phyloP scores from a whole-genome alignment of 2,329 filamentous ascomycete genomes.

The Fusarium sp. region DNA sequence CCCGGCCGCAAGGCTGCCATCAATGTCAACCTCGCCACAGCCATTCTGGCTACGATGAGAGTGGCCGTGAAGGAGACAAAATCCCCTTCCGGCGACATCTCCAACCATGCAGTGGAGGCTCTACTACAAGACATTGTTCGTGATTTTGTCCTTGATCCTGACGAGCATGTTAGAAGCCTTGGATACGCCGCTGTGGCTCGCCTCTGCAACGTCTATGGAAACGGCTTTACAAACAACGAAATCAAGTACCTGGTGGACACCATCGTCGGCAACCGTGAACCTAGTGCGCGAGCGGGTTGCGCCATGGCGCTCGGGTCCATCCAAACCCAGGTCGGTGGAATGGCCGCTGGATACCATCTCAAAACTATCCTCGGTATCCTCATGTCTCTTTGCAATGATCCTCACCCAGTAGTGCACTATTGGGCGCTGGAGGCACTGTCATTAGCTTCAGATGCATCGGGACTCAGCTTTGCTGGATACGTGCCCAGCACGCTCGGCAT shows the following conservation, averaged over 20 bases:
- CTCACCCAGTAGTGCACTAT: slow-evolving; percentile 94
- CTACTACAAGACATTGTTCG: slow-evolving; percentile 80
- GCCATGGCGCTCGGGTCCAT: slow-evolving; percentile 94
- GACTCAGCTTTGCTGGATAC: slow-evolving; percentile 90
- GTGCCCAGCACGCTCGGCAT: slow-evolving; percentile 93
- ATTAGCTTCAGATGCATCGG: slow-evolving; percentile 89
- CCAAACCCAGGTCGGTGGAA: slow-evolving; percentile 94
- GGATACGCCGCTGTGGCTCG: slow-evolving; percentile 88
- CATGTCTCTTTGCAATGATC: slow-evolving; percentile 97
- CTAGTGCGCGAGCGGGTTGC: slow-evolving; percentile 91
- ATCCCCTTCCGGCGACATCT: slow-evolving; percentile 78
- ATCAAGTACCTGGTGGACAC: slow-evolving; percentile 94
- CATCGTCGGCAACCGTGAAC: slow-evolving; percentile 93
- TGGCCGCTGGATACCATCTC: slow-evolving; percentile 95
- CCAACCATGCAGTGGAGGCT: slow-evolving; percentile 81
- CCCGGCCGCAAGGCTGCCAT: slow-evolving; percentile 91
- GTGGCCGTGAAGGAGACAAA: slow-evolving; percentile 85
- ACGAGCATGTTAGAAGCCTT: slow-evolving; percentile 86
- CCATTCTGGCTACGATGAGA: slow-evolving; percentile 82
- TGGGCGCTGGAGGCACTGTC: slow-evolving; percentile 94
- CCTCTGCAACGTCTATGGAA: slow-evolving; percentile 86
- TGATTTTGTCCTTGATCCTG: slow-evolving; percentile 82
- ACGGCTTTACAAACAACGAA: slow-evolving; percentile 87
- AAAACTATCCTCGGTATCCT: slow-evolving; percentile 98
- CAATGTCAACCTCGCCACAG: slow-evolving; percentile 87